Base-by-base conservation (phyloP, 1,139 yeast genomes). In the Kodamaea anthophila region DNA sequence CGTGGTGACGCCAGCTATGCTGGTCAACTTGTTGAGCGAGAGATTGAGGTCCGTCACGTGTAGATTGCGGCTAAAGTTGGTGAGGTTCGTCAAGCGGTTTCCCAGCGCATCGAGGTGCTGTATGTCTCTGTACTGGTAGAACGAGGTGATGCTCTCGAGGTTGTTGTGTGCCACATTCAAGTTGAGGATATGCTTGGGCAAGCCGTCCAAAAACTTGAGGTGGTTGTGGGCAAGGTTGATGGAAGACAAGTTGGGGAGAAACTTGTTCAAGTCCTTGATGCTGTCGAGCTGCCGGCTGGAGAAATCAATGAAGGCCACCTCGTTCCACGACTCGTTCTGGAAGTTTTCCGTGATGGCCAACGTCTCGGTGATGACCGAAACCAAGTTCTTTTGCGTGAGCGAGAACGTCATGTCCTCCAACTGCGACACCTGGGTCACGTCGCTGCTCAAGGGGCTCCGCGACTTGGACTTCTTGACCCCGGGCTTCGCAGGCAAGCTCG, bases 341-440 rank as follows among this genome's bases (percentile, higher is more conserved):
- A 44, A 36, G 8, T 46, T 51, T 5, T 36, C 41, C 8, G 41
- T 41, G 6, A 16, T 6, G 0, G 71, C 58, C 24, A 69, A 51
- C 2, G 53, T 46, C 28, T 68, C 71, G 1, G 72, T 71, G n/a
- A 74, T 59, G 1, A 68, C 56, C 3, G 74, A 55, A 5, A 72
- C 73, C 26, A 74, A 45, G 10, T 49, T 51, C 34, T 53, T 60
- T 36, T 65, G 65, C 1, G 74, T 60, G 39, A 67, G 68, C 1
- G 77, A 60, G 42, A 73, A 74, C 1, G 77, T 65, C 3, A 70
- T 38, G 23, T 72, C 66, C n/a, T 57, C 61, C 6, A 66, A 34
- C 28, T 65, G 70, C 2, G 74, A 65, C 2, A 60, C 42, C 25
- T 55, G 55, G 0, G 75, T 69, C 0, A 66, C 58, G 37, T 66